Conservation (phyloP, 768 basidiomycete species). For the Cystobasidiopsis lactophilus region DNA sequence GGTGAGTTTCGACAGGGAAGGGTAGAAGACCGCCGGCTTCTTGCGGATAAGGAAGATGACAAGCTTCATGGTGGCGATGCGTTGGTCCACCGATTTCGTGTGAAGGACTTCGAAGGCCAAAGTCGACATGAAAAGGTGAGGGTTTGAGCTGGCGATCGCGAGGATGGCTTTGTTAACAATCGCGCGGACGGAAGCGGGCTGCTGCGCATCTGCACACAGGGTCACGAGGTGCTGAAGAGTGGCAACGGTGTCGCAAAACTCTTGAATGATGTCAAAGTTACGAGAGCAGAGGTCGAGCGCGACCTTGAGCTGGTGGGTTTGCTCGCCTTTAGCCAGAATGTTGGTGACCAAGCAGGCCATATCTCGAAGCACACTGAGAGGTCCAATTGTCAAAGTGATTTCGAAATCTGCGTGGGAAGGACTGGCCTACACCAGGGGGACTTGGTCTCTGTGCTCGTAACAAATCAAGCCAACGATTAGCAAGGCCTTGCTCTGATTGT, state of each 20-base stretch:
- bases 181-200: constrained; percentile 39
- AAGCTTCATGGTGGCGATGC: constrained; percentile 75
- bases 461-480: constrained; percentile 68
- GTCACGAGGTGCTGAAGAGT: constrained; percentile 63
- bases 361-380: constrained; percentile 49
- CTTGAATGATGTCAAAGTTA: constrained; percentile 85
- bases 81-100: constrained; percentile 46
- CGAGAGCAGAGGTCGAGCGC: constrained; percentile 76
- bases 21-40: constrained; percentile 22
- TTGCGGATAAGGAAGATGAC: constrained; percentile 84
- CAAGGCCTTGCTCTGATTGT: constrained; percentile 43
- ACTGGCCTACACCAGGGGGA: constrained; percentile 42
- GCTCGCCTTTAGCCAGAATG: constrained; percentile 43
- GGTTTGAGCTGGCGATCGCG: constrained; percentile 59
- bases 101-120: constrained; percentile 64
- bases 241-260: constrained; percentile 72
- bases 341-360: constrained; percentile 59
- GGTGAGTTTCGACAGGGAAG: constrained; percentile 60
- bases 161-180: constrained; percentile 67
- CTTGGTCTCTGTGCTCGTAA: constrained; percentile 49
- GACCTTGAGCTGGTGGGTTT: constrained; percentile 35
- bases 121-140: constrained; percentile 82
- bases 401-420: background rate
- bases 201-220: constrained; percentile 48
- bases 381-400: too few species aligned